Conservation (phyloP, 768 basidiomycete species). For the Boletus reticuloceps region DNA sequence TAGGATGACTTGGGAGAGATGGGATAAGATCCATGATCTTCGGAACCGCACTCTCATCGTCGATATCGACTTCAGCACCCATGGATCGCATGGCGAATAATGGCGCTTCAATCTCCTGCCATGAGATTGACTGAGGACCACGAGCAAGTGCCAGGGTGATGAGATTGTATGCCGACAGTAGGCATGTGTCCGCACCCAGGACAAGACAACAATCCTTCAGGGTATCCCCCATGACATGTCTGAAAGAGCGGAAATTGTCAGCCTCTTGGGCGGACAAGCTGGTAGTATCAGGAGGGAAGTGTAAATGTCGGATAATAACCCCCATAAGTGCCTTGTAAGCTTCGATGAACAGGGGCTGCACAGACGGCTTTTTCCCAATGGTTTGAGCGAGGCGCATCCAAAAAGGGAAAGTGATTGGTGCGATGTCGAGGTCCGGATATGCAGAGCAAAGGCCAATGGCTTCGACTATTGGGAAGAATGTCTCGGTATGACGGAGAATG, state of each 20-base stretch:
- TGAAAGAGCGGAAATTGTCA: slow-evolving; percentile 91
- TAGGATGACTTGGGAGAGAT: slow-evolving; percentile 82
- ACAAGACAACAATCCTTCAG: slow-evolving; percentile 98
- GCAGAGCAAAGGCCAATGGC: slow-evolving; percentile 93
- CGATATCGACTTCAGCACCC: slow-evolving; percentile 88
- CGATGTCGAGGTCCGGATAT: slow-evolving; percentile 91
- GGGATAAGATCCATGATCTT: slow-evolving; percentile 96
- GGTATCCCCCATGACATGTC: slow-evolving; percentile 98
- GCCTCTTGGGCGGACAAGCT: slow-evolving; percentile 77
- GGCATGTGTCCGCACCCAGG: slow-evolving; percentile 81
- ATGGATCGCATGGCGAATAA: slow-evolving; percentile 97
- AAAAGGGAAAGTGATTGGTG: slow-evolving; percentile 96
- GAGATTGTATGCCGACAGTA: slow-evolving; percentile 76
- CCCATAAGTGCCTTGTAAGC: slow-evolving; percentile 83
- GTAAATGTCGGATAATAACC: slow-evolving; percentile 86
- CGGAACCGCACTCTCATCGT: slow-evolving; percentile 84
- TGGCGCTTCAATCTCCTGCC: slow-evolving; percentile 98
- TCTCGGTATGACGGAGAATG: slow-evolving; percentile 84
- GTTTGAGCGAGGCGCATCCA: slow-evolving; percentile 97
- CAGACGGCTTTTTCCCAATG: slow-evolving; percentile 71
- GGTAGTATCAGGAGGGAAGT: slow-evolving; percentile 76
- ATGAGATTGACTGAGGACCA: slow-evolving; percentile 56
- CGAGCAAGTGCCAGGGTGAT: slow-evolving; percentile 72
- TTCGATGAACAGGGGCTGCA: slow-evolving; percentile 74
- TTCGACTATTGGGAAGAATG: slow-evolving; percentile 93